Base-by-base conservation (phyloP, 768 basidiomycete species). In the Suillus clintonianus region DNA sequence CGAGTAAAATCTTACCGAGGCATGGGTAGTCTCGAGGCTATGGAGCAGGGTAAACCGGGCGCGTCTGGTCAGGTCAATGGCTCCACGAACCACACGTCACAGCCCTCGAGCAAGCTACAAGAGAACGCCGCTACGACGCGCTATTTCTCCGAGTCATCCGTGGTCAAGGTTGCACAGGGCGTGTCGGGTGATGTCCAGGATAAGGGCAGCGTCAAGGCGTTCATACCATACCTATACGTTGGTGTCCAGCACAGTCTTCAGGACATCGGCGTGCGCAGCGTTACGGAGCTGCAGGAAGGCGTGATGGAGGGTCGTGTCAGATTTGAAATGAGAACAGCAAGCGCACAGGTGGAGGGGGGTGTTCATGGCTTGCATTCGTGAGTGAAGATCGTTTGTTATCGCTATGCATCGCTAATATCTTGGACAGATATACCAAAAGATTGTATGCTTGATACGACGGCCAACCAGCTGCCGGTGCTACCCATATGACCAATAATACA, bases 1-100 rank as follows among this genome's bases (percentile, higher is more conserved):
- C 90, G 97, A 55, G 95, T 99, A 74, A 99, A 99, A 85, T 89
- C 96, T 36, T 99, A 99, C 80, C 90, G 97, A 62, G 97, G 97
- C 6, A 99, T 99, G 97, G 97, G 97, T 24, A 92, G 89, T 71
- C 82, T 98, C 71, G 94, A 96, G 78, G 94, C 94, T 5, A 96
- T 95, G 92, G 91, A 92, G 61, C 87, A 91, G 68, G 88, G 89
- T 42, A 88, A 86, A 66, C 74, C 84, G 4, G 72, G 69, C 1
- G 3, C 59, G 1, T 64, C 37, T 19, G 62, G 64, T 17, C 70
- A 70, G 59, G 72, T 68, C 39, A 69, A 68, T 43, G 73, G 76
- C 1, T 75, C 72, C 42, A 76, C 72, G 60, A 88, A 86, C 67
- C 83, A 85, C 55, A 78, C 84, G 0, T 72, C 77, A 36, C 83